These are phyloP conservation scores for Penicillium herquei DNA, from an alignment of 495 filamentous ascomycete genomes.

Conservation along the genomic window DNA sequence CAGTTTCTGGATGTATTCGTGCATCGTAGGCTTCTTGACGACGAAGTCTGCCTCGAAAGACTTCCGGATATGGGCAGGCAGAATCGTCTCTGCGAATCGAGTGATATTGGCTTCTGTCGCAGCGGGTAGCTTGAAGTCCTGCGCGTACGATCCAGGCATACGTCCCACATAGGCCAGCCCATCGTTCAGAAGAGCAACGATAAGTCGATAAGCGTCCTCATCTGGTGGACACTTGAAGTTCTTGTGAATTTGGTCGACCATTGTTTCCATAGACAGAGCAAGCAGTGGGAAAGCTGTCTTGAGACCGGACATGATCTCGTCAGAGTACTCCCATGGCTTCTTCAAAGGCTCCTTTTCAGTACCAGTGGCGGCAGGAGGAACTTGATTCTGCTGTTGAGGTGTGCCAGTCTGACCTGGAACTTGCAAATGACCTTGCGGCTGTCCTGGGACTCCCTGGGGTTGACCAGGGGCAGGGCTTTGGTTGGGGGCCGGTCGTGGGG, in stretches of 20 bases:
- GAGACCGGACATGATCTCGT: slow-evolving; percentile 89
- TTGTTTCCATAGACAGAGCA: slow-evolving; percentile 96
- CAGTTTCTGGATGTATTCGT: slow-evolving; percentile 95
- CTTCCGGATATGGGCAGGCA: slow-evolving; percentile 87
- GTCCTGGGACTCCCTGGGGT: slow-evolving; percentile 8
- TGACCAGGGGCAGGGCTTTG: slow-evolving; percentile 30
- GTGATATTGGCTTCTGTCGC: slow-evolving; percentile 95
- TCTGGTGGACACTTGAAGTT: slow-evolving; percentile 98
- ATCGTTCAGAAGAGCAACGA: slow-evolving; percentile 94
- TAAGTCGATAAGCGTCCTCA: slow-evolving; percentile 97
- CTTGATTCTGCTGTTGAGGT: slow-evolving; percentile 29
- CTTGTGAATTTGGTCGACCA: slow-evolving; percentile 98
- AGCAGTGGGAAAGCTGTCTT: slow-evolving; percentile 96
- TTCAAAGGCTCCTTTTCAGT: slow-evolving; percentile 52
- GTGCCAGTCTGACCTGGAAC: slow-evolving; percentile 40
- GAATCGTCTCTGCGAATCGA: slow-evolving; percentile 92
- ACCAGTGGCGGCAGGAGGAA: slow-evolving; percentile 14
- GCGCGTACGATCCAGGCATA: slow-evolving; percentile 78
- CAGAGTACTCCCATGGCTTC: slow-evolving; percentile 92
- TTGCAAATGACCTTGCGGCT: slow-evolving; percentile 33
- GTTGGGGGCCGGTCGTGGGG: slow-evolving; percentile 21
- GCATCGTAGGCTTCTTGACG: slow-evolving; percentile 87
- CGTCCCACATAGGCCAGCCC: slow-evolving; percentile 84
- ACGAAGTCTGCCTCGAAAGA: slow-evolving; percentile 98
- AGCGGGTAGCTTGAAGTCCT: slow-evolving; percentile 83